Evolutionary conservation across 176 grass and related monocot genomes (phyloP).

Genomic region (Secale cereale): DNA sequence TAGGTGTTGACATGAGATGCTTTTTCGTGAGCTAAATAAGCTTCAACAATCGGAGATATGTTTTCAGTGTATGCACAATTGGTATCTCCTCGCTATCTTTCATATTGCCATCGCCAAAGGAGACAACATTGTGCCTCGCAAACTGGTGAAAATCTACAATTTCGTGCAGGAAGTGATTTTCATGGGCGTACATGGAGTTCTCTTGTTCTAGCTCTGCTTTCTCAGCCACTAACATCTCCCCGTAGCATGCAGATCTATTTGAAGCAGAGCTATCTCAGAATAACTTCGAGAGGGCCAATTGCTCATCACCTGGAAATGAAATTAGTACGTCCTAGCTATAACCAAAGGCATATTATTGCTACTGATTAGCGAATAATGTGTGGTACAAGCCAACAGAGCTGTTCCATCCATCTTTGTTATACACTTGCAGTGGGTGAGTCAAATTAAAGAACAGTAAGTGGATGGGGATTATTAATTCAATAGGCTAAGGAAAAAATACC

Average conservation of each 20-base stretch:
- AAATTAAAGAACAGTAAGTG: background rate
- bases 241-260: conserved; percentile 54
- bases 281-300: background rate
- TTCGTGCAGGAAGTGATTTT: conserved; percentile 59
- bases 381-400: background rate
- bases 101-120: conserved; percentile 15
- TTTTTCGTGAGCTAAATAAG: conserved; percentile 34
- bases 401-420: background rate
- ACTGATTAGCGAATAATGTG: background rate
- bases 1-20: conserved; percentile 5
- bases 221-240: conserved; percentile 49
- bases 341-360: background rate
- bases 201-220: conserved; percentile 59
- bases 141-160: conserved; percentile 67
- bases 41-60: conserved; percentile 11
- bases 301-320: background rate
- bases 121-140: conserved; percentile 24
- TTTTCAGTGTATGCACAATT: background rate
- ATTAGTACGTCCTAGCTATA: background rate
- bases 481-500: conserved; percentile 26
- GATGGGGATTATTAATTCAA: background rate
- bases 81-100: conserved; percentile 16
- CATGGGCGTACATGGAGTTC: conserved; percentile 48
- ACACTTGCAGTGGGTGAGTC: background rate
- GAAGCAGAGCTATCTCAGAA: background rate